Base-by-base conservation (phyloP, 2,329 filamentous ascomycete genomes). In the Alternaria metachromatica region DNA sequence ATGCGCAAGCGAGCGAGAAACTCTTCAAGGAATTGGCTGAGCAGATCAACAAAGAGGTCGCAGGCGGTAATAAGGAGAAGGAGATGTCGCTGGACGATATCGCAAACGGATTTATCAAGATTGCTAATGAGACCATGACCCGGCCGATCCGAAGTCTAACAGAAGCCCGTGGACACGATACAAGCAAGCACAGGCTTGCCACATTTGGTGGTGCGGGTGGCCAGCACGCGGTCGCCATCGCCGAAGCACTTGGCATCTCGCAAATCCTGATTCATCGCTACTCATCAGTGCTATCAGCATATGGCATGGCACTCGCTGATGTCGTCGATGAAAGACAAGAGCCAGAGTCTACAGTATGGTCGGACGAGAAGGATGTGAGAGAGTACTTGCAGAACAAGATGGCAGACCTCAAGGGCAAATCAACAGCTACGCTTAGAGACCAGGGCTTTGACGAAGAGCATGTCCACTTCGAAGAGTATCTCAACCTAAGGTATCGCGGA, bases 131-230 rank as follows among this genome's bases (percentile, higher is more conserved):
- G 81, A 90, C 92, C 13, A 97, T 97, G 94, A 94, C 92, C 3
- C 85, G 94, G 43, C 94, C 94, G 0, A 97, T 97, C 67, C 87
- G 94, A 37, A 95, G 93, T 30, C 87, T 97, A 69, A 97, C 94
- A 0, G 94, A 97, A 79, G 94, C 94, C 26, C 93, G 96, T 79
- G 94, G 94, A 0, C 93, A 96, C 68, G 94, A 97, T 76, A 96
- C 94, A 0, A 93, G 92, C 2, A 93, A 92, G 70, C 94, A 97
- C 78, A 86, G 93, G n/a, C 85, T 97, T 41, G 94, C 94, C 0
- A 96, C 93, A 0, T 97, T 97, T 80, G 94, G 94, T 46, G 94
- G 94, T 60, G 94, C 94, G 0, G 94, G 94, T 53, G 94, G 94
- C 0, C 94, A 97, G 77, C 94, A 97, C 74, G 94, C 94, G 2